Evolutionary conservation across 73 alveolate genomes (phyloP), one percentile per base, ranked within the genome.

Genomic region (Breviolum minutum): DNA sequence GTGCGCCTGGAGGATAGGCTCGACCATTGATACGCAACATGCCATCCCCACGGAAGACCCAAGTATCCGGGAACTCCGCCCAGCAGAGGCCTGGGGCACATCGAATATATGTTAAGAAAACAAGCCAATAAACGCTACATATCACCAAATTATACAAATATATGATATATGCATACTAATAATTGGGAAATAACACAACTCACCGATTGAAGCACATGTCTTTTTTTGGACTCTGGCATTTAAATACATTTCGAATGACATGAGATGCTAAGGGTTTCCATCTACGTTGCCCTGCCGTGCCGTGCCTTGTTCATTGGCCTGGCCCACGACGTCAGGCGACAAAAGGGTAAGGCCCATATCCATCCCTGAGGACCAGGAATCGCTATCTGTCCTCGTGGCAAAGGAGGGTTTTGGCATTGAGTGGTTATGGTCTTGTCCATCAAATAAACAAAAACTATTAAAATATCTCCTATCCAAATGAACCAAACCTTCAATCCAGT

Each of bases 11-110:
- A 17, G 97, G 97, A 74, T 91, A 91, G 80, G 90, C 69, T 27
- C 97, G 97, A 22, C 97, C 97, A 66, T 91, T 91, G 97, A 91
- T 73, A 12, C 97, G 97, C 77, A 91, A 66, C 97, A 91, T 73
- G 64, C 97, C 97, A 60, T 91, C 97, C 60, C 98, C 97, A 13
- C 97, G 97, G 61, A 91, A 62, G 77, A 91, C 97, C 97, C 97
- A 91, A 32, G 97, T 91, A 66, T 91, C 89, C 2, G 88, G 90
- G 66, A 91, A 91, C 27, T 91, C 97, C 80, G 97, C 97, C 97
- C 97, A 91, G 89, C 97, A 91, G 6, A 74, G 63, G 60, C 98
- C 98, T 92, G 68, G 54, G 8, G 48, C 63, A 66, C 74, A 66
- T 40, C 54, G 54, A 40, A 40, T 40, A 40, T 40, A 3, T 40